Conservation (phyloP, 768 basidiomycete genomes). For the Galerina sulciceps region DNA sequence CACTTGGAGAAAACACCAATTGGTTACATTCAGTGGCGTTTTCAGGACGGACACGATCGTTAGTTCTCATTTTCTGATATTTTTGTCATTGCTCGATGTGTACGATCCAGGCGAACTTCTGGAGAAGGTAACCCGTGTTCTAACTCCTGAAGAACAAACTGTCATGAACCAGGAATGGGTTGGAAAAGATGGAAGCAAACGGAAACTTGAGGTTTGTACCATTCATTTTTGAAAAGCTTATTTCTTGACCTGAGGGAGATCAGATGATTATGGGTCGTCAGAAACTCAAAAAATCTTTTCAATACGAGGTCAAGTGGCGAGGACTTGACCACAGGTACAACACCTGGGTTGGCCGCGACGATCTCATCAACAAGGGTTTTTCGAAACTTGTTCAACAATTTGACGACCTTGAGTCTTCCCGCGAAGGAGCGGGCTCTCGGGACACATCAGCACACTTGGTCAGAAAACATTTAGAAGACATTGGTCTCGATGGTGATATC, state of each 20-base stretch:
- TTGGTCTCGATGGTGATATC: conserved; percentile 96
- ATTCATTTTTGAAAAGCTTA: background rate
- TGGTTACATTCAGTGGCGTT: conserved; percentile 98
- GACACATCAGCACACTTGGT: conserved; percentile 84
- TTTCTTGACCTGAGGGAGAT: background rate
- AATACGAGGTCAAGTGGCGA: conserved; percentile 91
- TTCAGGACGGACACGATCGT: conserved; percentile 98
- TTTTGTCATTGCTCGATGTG: conserved; percentile 6
- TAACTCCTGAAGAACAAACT: conserved; percentile 85
- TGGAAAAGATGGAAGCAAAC: conserved; percentile 87
- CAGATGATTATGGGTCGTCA: conserved; percentile 91
- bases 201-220: conserved; percentile 80
- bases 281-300: conserved; percentile 95
- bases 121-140: conserved; percentile 88
- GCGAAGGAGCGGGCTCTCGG: conserved; percentile 92
- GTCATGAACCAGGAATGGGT: conserved; percentile 85
- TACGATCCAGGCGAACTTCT: conserved; percentile 71
- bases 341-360: conserved; percentile 90
- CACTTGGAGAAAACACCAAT: conserved; percentile 97
- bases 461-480: conserved; percentile 91
- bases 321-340: conserved; percentile 87
- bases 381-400: conserved; percentile 91
- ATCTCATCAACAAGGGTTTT: conserved; percentile 85
- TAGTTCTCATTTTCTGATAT: conserved; percentile 30
- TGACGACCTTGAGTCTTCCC: conserved; percentile 93